These are phyloP conservation scores for Chrysanthemum makinoi DNA, from an alignment of 129 eudicot species.

Conservation along the genomic window DNA sequence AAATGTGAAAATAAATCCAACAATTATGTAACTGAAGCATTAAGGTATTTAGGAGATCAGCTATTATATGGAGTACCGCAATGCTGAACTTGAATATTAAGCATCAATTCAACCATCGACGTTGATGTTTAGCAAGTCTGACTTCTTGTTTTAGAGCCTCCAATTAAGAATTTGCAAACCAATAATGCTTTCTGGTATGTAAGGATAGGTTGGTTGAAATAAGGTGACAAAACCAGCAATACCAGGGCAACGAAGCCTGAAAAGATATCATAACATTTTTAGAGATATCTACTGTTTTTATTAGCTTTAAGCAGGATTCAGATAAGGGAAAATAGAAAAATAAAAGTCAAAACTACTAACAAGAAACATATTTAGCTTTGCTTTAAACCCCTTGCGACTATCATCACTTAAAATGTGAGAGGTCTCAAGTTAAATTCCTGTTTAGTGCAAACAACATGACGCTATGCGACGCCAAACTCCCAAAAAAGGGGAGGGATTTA, in stretches of 20 bases:
- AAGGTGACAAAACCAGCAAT: constrained; percentile 12
- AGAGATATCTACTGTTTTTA: too few species aligned
- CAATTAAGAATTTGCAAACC: constrained; percentile 8
- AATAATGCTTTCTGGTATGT: constrained; percentile 12
- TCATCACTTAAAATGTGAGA: too few species aligned
- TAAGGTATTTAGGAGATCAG: constrained; percentile 6
- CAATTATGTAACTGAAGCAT: constrained; percentile 11
- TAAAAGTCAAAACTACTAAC: too few species aligned
- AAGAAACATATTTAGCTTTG: too few species aligned
- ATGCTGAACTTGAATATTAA: constrained; percentile 3
- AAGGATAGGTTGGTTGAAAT: constrained; percentile 15
- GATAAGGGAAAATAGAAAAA: too few species aligned
- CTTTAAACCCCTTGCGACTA: too few species aligned
- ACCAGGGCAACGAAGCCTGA: constrained; percentile 22
- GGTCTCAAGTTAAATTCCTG: too few species aligned
- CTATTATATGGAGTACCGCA: constrained; percentile 11
- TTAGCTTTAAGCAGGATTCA: too few species aligned
- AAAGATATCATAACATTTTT: constrained; percentile 12
- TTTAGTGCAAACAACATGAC: too few species aligned
- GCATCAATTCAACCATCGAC: neutral
- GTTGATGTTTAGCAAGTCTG: neutral
- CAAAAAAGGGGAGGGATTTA: too few species aligned
- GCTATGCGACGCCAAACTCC: too few species aligned
- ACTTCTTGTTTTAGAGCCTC: constrained; percentile 10
- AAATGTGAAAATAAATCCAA: neutral